These are phyloP conservation scores for Polyporus arcularius DNA, from an alignment of 768 basidiomycete genomes.

Conservation along the genomic window DNA sequence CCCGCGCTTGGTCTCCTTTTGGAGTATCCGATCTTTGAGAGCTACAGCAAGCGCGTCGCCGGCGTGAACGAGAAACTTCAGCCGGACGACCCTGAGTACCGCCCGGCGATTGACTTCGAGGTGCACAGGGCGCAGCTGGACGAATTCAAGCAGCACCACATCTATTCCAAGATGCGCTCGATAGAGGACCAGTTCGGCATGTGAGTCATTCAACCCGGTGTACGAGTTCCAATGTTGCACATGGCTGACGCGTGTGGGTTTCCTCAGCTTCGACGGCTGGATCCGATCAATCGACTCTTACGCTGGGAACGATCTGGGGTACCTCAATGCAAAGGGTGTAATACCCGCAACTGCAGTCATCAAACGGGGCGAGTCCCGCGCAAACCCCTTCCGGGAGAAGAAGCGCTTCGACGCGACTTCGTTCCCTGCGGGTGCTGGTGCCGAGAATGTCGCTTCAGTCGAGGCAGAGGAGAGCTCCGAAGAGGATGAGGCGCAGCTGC, in stretches of 20 bases:
- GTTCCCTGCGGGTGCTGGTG: slow-evolving; percentile 23
- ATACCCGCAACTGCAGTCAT: slow-evolving; percentile 74
- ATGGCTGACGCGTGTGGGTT: neutral
- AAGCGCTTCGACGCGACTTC: slow-evolving; percentile 66
- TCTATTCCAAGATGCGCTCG: slow-evolving; percentile 84
- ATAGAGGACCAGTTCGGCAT: slow-evolving; percentile 79
- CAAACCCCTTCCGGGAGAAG: slow-evolving; percentile 68
- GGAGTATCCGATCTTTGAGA: slow-evolving; percentile 81
- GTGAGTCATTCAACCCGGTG: slow-evolving; percentile 47
- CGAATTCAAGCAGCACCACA: slow-evolving; percentile 80
- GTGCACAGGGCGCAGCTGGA: slow-evolving; percentile 67
- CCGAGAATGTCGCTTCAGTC: slow-evolving; percentile 19
- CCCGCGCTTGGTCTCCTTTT: slow-evolving; percentile 92
- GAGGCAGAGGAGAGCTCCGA: slow-evolving; percentile 39
- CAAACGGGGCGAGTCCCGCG: slow-evolving; percentile 55
- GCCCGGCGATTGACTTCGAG: slow-evolving; percentile 75
- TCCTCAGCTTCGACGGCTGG: slow-evolving; percentile 84
- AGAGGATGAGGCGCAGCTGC: slow-evolving; percentile 38
- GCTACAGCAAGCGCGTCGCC: slow-evolving; percentile 66
- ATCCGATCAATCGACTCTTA: slow-evolving; percentile 75
- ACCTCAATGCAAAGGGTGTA: slow-evolving; percentile 74
- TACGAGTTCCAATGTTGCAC: neutral
- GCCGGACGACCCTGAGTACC: slow-evolving; percentile 58
- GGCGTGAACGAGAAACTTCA: slow-evolving; percentile 52
- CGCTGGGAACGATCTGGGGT: slow-evolving; percentile 73